Conservation (phyloP, 257 asterid genomes). For the Nyctanthes arbortristis region DNA sequence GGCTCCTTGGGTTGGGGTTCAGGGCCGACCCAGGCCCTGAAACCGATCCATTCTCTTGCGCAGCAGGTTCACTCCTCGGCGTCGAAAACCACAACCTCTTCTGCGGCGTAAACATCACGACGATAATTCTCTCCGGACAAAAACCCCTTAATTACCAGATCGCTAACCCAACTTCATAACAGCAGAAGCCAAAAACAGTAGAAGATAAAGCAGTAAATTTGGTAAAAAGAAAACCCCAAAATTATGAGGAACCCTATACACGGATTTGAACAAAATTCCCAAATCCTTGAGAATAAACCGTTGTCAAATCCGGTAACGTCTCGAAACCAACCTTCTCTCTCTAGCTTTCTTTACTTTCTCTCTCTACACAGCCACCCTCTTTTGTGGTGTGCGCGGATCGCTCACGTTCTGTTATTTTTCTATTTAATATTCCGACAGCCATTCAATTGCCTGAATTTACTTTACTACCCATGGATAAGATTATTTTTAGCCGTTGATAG, state of each 20-base stretch:
- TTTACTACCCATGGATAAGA: conserved; percentile 17
- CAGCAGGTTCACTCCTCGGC: conserved; percentile 59
- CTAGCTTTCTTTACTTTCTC: conserved; percentile 28
- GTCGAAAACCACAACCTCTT: conserved; percentile 66
- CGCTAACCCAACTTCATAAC: conserved; percentile 41
- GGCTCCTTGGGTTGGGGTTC: conserved; percentile 42
- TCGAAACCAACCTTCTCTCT: conserved; percentile 52
- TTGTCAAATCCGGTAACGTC: conserved; percentile 72
- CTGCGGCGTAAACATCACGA: conserved; percentile 72
- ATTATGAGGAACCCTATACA: conserved; percentile 39
- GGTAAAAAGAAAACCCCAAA: conserved; percentile 34
- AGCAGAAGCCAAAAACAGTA: conserved; percentile 6
- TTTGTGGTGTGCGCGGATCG: conserved; percentile 64
- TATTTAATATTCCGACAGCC: conserved; percentile 36
- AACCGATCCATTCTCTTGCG: conserved; percentile 48
- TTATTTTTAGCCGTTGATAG: conserved; percentile 30
- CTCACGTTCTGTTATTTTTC: conserved; percentile 42
- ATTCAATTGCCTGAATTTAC: conserved; percentile 5
- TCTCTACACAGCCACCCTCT: conserved; percentile 40
- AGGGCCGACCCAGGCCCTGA: conserved; percentile 40
- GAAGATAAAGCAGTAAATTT: conserved; percentile 21
- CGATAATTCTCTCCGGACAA: background rate
- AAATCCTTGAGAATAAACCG: conserved; percentile 59
- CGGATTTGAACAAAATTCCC: conserved; percentile 79
- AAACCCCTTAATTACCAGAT: conserved; percentile 31